Base-by-base conservation (phyloP, 306 rosid species). In the Sesbania bispinosa region DNA sequence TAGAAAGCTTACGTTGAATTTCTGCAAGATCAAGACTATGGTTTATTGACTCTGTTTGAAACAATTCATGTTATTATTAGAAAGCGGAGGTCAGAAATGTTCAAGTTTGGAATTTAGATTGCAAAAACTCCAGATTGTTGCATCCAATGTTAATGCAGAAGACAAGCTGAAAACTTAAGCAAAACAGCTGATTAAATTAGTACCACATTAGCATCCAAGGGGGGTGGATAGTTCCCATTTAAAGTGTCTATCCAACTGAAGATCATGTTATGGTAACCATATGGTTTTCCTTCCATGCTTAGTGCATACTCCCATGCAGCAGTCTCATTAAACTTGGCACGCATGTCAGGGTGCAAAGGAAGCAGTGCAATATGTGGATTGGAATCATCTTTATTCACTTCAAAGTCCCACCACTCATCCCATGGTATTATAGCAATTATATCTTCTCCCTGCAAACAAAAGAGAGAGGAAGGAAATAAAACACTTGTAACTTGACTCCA, bases 361-460 rank as follows among this genome's bases (percentile, higher is more conserved):
- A 95, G 99, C 80, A 95, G 73, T 21, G 96, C 95, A 80, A 95
- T 89, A 66, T 95, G 99, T 66, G 99, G 97, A 77, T 95, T 81
- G 71, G 99, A 69, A 59, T 85, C 88, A 79, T 95, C 99, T 80
- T 85, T 88, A 35, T 71, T 88, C 72, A 88, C 64, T 83, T 89
- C 96, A 80, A 85, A 95, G 13, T 91, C 88, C 97, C 97, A 95
- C 99, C 99, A 95, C 50, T 91, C 90, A 7, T 95, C 97, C 99
- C 99, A 95, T 15, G 99, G 90, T 36, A 95, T 67, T 45, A 89
- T 15, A 55, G 88, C 96, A 79, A 91, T 86, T 62, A 95, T 36
- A 76, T 88, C 97, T 77, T 89, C 99, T 52, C 97, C 99, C 99
- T 95, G 76, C 47, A 79, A 59, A 74, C 24, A 79, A 77, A 63